These are phyloP conservation scores for Plantago major DNA, from an alignment of 257 asterid genomes.

Conservation along the genomic window DNA sequence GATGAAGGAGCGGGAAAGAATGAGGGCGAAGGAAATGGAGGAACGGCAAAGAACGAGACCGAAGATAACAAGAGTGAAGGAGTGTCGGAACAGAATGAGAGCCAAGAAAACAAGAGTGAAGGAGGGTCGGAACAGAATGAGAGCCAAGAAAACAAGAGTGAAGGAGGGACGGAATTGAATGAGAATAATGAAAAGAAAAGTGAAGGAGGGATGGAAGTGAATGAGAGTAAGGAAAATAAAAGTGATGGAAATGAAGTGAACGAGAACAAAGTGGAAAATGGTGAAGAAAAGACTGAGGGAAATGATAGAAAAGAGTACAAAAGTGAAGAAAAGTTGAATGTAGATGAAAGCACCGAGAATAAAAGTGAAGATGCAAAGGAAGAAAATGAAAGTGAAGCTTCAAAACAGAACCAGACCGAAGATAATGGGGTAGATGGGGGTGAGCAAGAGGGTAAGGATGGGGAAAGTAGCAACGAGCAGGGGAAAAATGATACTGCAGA, in stretches of 20 bases:
- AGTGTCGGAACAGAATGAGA: too few relatives aligned
- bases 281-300: constrained; percentile 4
- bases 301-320: constrained; percentile 4
- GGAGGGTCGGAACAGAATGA: neutral
- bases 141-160: neutral
- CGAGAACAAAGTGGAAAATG: constrained; percentile 1
- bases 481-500: constrained; percentile 24
- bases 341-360: constrained; percentile 8
- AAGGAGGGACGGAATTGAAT: neutral
- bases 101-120: neutral
- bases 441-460: constrained; percentile 22
- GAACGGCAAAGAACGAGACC: too few relatives aligned
- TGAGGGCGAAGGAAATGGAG: too few relatives aligned
- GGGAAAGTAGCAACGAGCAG: constrained; percentile 24
- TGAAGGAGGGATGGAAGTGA: neutral
- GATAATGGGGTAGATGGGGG: constrained; percentile 44
- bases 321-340: neutral
- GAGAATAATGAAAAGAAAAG: neutral
- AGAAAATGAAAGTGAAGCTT: constrained; percentile 23
- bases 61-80: neutral
- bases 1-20: neutral
- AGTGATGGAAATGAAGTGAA: constrained; percentile 10
- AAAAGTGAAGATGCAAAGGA: neutral
- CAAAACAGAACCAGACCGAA: constrained; percentile 27
- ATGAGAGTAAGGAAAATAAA: constrained; percentile 11